These are phyloP conservation scores for Candida easanensis DNA, from an alignment of 805 yeast species.

Conservation along the genomic window DNA sequence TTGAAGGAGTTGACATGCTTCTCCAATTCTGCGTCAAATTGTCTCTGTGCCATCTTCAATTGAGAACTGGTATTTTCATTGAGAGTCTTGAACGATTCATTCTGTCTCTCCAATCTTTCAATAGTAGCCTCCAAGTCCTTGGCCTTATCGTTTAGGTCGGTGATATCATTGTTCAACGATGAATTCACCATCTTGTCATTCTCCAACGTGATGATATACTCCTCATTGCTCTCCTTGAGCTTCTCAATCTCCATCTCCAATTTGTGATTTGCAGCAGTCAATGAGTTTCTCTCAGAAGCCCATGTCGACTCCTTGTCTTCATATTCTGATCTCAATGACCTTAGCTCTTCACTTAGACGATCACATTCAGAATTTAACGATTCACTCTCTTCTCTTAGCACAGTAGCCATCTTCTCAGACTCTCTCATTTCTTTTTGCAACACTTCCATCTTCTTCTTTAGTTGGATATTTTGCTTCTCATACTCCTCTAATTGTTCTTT, in stretches of 20 bases:
- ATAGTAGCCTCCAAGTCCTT: constrained; percentile 5
- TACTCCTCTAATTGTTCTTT: constrained; percentile 49
- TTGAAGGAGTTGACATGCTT: constrained; percentile 9
- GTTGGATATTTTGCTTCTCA: constrained; percentile 38
- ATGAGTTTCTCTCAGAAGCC: constrained; percentile 1
- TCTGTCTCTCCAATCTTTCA: constrained; percentile 2
- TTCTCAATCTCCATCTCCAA: constrained; percentile 23
- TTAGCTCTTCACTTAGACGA: constrained; percentile 40
- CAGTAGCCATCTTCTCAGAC: constrained; percentile 30
- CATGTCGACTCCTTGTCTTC: constrained; percentile 12
- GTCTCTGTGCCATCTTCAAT: constrained; percentile 4
- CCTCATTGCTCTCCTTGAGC: constrained; percentile 37
- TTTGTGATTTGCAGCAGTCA: neutral
- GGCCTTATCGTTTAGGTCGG: constrained; percentile 29
- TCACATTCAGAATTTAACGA: constrained; percentile 54
- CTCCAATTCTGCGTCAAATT: constrained; percentile 1
- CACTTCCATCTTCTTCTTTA: constrained; percentile 33
- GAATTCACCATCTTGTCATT: constrained; percentile 32
- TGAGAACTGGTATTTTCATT: constrained; percentile 5
- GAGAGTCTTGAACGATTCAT: neutral
- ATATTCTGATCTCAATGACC: constrained; percentile 38
- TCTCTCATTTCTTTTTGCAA: constrained; percentile 33
- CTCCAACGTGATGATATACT: constrained; percentile 34
- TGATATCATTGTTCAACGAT: constrained; percentile 38
- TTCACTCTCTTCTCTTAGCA: constrained; percentile 41